Conservation (phyloP, 129 eudicot genomes). For the Dittrichia graveolens region DNA sequence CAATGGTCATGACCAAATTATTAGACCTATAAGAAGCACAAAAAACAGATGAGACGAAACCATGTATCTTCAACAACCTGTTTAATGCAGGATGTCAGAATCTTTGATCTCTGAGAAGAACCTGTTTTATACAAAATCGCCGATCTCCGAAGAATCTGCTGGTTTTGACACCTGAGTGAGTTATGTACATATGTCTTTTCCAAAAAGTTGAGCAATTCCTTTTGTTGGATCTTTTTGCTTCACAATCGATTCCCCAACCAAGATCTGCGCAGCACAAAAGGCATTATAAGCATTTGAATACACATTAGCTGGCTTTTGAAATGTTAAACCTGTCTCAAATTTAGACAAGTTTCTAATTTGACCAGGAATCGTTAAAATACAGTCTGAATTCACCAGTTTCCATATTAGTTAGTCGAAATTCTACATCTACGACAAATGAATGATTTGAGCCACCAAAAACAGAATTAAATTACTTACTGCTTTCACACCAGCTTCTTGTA, state of each 20-base stretch:
- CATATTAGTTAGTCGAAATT: background rate
- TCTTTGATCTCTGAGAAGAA: background rate
- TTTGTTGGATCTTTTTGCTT: slow-evolving; percentile 67
- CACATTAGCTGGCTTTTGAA: background rate
- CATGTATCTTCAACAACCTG: slow-evolving; percentile 9
- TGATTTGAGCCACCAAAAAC: slow-evolving; percentile 6
- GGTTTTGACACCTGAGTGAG: slow-evolving; percentile 1
- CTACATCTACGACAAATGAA: background rate
- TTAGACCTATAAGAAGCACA: background rate
- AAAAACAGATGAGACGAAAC: background rate
- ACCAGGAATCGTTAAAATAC: too few relatives aligned
- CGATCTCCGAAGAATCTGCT: slow-evolving; percentile 18
- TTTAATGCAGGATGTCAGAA: background rate
- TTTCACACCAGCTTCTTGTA: slow-evolving; percentile 91
- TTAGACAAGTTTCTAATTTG: slow-evolving; percentile 1
- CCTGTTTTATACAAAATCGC: background rate
- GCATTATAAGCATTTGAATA: background rate
- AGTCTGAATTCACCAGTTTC: background rate
- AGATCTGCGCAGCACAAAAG: slow-evolving; percentile 44
- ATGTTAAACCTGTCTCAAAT: background rate
- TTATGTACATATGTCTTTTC: slow-evolving; percentile 63
- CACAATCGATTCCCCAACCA: slow-evolving; percentile 95
- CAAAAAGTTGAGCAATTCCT: slow-evolving; percentile 79
- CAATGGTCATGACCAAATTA: background rate
- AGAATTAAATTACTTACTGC: slow-evolving; percentile 61